Evolutionary conservation across 805 yeast species (phyloP), one percentile per base, ranked within the genome.

Genomic region (Ogataea minuta): DNA sequence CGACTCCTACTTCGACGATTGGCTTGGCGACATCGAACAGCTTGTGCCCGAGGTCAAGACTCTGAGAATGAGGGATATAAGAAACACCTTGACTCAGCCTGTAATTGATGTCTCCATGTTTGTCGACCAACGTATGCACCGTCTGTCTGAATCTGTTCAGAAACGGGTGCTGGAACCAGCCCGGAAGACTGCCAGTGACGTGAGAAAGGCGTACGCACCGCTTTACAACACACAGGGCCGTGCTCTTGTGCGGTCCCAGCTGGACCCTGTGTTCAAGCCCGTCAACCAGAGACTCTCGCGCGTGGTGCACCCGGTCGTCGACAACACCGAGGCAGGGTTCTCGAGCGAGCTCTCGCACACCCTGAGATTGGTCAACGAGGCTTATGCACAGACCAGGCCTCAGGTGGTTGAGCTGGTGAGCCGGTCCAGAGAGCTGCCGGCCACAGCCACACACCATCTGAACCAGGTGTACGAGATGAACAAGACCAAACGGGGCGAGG

Each of bases 191-290:
- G 62, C 76, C 19, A 55, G 66, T 48, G 71, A 67, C 34, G 62
- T 72, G 42, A 78, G 84, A 46, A 67, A 66, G 35, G 63, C 62
- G 37, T 74, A 77, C 53, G 64, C 71, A 33, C 67, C 74, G 23
- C 53, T 77, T 28, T 72, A 74, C 56, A 79, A 79, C 53, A 69
- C 76, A 6, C 65, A 77, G 21, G 87, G 87, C 16, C 77, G 76
- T 53, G 83, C 85, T 28, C 56, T 80, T 35, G 48, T 84, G 26
- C 70, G 87, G 48, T 68, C 81, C n/a, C 71, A 74, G 16, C 53
- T 81, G 15, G 88, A 82, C 58, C 81, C 85, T 4, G 24, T 81
- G 9, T 64, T 84, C 32, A 68, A 66, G 25, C 90, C 93, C 20
- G 31, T 81, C 31, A 87, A 84, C 62, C 62, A 69, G 24, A 63